Evolutionary conservation across 176 grass and related monocot species (phyloP).

Genomic region (Otatea glauca): DNA sequence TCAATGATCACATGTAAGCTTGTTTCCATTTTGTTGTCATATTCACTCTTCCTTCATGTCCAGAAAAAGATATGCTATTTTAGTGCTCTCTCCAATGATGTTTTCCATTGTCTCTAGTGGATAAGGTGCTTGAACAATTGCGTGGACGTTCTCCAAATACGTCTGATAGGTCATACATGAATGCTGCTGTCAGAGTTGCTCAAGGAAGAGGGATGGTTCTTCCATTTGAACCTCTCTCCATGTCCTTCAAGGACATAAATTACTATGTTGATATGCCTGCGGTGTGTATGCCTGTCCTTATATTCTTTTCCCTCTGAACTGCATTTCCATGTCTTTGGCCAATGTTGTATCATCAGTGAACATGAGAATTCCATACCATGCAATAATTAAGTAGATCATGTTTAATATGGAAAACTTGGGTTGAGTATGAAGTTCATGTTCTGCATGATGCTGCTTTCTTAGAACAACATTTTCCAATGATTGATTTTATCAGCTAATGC

Average conservation of each 20-base stretch:
- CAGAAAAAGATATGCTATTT: conserved; percentile 4
- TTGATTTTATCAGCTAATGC: conserved; percentile 7
- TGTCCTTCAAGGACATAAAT: conserved; percentile 93
- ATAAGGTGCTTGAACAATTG: conserved; percentile 56
- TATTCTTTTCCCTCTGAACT: conserved; percentile 22
- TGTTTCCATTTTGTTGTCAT: conserved; percentile 24
- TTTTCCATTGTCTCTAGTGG: conserved; percentile 48
- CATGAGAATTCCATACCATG: conserved; percentile 18
- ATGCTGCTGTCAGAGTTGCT: conserved; percentile 45
- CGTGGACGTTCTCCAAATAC: conserved; percentile 36
- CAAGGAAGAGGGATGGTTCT: conserved; percentile 95
- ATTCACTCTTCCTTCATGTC: conserved; percentile 32
- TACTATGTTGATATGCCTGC: conserved; percentile 96
- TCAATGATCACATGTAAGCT: conserved; percentile 62
- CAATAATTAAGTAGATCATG: conserved; percentile 19
- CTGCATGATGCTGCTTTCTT: conserved; percentile 1
- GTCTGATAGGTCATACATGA: conserved; percentile 38
- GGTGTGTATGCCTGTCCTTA: conserved; percentile 51
- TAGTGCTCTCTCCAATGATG: conserved; percentile 25
- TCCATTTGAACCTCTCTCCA: conserved; percentile 86
- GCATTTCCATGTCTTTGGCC: conserved; percentile 16
- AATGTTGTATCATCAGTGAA: conserved; percentile 7
- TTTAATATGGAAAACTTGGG: conserved; percentile 16
- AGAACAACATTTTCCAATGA: background rate
- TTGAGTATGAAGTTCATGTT: conserved; percentile 16